These are phyloP conservation scores for Nigrospora osmanthi DNA, from an alignment of 2,329 filamentous ascomycete species.

Conservation along the genomic window DNA sequence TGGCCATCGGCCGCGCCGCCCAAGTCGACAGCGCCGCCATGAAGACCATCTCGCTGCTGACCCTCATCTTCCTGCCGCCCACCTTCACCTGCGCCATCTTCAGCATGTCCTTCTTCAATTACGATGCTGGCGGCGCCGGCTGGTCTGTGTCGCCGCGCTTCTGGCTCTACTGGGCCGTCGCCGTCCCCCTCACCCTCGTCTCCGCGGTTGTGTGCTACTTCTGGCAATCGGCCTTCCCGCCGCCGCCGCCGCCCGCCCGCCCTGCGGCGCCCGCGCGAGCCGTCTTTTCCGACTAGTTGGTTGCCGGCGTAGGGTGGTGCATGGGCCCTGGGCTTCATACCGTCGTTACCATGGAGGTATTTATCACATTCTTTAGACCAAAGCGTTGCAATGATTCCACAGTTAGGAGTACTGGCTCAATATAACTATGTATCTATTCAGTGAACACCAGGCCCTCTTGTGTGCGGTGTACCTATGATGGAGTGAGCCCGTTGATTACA, in stretches of 20 bases:
- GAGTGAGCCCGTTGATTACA: too few species aligned
- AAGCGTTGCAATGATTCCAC: too few species aligned
- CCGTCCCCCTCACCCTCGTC: conserved; percentile 12
- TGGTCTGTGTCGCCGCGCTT: conserved; percentile 19
- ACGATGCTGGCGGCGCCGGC: conserved; percentile 5
- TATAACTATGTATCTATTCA: too few species aligned
- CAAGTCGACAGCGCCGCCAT: conserved; percentile 41
- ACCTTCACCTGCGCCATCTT: conserved; percentile 43
- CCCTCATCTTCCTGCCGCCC: conserved; percentile 39
- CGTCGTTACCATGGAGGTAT: too few species aligned
- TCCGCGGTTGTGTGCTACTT: conserved; percentile 10
- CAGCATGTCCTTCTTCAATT: conserved; percentile 35
- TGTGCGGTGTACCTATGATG: too few species aligned
- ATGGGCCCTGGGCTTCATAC: too few species aligned
- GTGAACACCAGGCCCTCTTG: too few species aligned
- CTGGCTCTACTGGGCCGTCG: conserved; percentile 22
- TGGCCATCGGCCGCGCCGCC: conserved; percentile 30
- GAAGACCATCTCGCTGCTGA: conserved; percentile 41
- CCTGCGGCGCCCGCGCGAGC: too few species aligned
- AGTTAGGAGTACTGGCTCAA: too few species aligned
- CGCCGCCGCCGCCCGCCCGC: background rate
- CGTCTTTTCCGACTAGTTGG: background rate
- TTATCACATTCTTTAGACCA: too few species aligned
- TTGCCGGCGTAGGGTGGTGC: too few species aligned
- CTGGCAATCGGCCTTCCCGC: background rate